Evolutionary conservation across 192 early-diverging fungal genomes (phyloP).

Genomic region (Mortierella alpina): DNA sequence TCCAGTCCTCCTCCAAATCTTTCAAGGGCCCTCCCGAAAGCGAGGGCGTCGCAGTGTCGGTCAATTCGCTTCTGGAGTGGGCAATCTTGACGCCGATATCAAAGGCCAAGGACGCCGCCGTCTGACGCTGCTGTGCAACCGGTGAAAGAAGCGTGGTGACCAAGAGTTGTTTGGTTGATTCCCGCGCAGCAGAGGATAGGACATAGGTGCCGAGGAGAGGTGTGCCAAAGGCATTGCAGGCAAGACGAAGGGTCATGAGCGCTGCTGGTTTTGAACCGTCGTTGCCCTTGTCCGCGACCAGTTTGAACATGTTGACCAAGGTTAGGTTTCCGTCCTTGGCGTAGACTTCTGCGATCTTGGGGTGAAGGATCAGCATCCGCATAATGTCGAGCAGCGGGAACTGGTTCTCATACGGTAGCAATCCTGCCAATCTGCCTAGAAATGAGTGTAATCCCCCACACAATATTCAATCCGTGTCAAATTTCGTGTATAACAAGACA

Average conservation of each 20-base stretch:
- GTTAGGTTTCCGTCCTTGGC: constrained; percentile 55
- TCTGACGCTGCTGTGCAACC: constrained; percentile 67
- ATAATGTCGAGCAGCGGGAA: constrained; percentile 77
- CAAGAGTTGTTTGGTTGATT: constrained; percentile 67
- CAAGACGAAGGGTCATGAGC: constrained; percentile 72
- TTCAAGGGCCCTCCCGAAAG: constrained; percentile 44
- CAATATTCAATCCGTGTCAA: not conserved
- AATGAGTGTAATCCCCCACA: not conserved
- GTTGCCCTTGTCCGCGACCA: constrained; percentile 15
- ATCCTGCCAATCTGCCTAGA: constrained; percentile 42
- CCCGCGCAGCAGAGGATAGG: constrained; percentile 58
- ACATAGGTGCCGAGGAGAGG: constrained; percentile 46
- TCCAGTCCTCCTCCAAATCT: constrained; percentile 75
- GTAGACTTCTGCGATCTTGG: constrained; percentile 57
- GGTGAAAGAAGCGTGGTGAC: constrained; percentile 68
- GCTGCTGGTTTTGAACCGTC: constrained; percentile 61
- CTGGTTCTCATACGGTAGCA: constrained; percentile 57
- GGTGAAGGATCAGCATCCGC: constrained; percentile 65
- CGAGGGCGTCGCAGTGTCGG: constrained; percentile 35
- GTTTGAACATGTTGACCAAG: constrained; percentile 30
- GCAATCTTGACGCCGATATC: constrained; percentile 71
- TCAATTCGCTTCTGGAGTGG: constrained; percentile 47
- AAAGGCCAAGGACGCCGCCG: constrained; percentile 74
- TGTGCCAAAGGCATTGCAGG: constrained; percentile 70
- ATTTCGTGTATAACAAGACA: not conserved